Evolutionary conservation across 805 yeast species (phyloP).

Genomic region (Hemisphaericaspora nanyangensis): DNA sequence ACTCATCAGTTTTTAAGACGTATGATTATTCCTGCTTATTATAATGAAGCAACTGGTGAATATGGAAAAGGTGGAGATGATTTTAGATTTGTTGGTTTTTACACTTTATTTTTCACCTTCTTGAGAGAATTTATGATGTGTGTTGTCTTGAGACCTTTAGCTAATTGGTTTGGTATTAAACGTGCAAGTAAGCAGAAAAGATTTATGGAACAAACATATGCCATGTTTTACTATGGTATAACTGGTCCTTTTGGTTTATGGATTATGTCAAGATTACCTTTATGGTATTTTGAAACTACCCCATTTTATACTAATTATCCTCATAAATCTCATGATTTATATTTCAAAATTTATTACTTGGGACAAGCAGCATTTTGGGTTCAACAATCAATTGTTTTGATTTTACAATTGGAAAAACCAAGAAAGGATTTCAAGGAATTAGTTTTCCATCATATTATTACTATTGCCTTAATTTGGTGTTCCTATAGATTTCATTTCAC

Average conservation of each 20-base stretch:
- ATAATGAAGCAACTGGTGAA: constrained; percentile 54
- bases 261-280: constrained; percentile 74
- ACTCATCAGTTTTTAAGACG: constrained; percentile 55
- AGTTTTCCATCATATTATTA: constrained; percentile 88
- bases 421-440: constrained; percentile 91
- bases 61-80: constrained; percentile 90
- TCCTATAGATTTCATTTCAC: constrained; percentile 95
- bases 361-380: constrained; percentile 97
- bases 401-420: constrained; percentile 87
- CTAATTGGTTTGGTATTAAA: constrained; percentile 48
- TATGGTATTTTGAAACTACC: constrained; percentile 87
- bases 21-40: constrained; percentile 65
- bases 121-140: constrained; percentile 90
- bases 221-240: constrained; percentile 73
- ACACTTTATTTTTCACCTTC: constrained; percentile 86
- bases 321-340: constrained; percentile 65
- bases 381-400: constrained; percentile 84
- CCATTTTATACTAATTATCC: constrained; percentile 82
- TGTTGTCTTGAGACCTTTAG: constrained; percentile 68
- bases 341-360: constrained; percentile 78
- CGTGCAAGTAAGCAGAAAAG: constrained; percentile 61
- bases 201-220: constrained; percentile 91
- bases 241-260: constrained; percentile 85
- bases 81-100: constrained; percentile 70
- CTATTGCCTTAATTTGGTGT: constrained; percentile 79